phyloP scores from a whole-genome alignment of 208 protist species.

The Leishmania amazonensis region DNA sequence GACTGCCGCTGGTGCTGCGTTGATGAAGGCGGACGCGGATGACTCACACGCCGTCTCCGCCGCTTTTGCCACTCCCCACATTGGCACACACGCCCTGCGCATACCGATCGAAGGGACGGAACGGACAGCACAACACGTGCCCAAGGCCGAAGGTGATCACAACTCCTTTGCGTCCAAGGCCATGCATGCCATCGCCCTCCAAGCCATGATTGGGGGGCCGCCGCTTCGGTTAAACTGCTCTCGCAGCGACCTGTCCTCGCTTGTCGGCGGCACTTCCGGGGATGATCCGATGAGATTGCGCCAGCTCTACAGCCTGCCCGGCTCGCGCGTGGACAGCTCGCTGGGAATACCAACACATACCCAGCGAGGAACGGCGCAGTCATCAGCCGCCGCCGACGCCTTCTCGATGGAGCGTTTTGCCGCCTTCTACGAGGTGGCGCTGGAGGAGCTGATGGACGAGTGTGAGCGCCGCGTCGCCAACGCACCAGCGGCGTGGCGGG shows the following conservation, averaged over 20 bases:
- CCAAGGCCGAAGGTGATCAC: not conserved
- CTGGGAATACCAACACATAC: constrained; percentile 4
- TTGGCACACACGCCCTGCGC: not conserved
- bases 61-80: not conserved
- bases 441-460: constrained; percentile 74
- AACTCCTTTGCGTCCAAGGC: constrained; percentile 14
- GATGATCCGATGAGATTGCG: constrained; percentile 34
- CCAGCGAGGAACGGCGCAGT: not conserved
- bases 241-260: constrained; percentile 13
- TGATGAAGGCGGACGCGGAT: not conserved
- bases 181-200: constrained; percentile 23
- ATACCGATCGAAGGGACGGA: not conserved
- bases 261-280: not conserved
- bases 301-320: constrained; percentile 30
- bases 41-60: not conserved
- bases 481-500: constrained; percentile 29
- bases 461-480: constrained; percentile 72
- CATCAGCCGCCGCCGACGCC: constrained; percentile 1
- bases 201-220: not conserved
- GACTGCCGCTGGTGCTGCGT: constrained; percentile 1
- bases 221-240: not conserved
- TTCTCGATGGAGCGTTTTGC: constrained; percentile 62
- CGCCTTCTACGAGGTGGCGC: constrained; percentile 71
- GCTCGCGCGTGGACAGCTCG: constrained; percentile 22
- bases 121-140: not conserved